Base-by-base conservation (phyloP, 495 filamentous ascomycete species). In the Cryomyces antarcticus region DNA sequence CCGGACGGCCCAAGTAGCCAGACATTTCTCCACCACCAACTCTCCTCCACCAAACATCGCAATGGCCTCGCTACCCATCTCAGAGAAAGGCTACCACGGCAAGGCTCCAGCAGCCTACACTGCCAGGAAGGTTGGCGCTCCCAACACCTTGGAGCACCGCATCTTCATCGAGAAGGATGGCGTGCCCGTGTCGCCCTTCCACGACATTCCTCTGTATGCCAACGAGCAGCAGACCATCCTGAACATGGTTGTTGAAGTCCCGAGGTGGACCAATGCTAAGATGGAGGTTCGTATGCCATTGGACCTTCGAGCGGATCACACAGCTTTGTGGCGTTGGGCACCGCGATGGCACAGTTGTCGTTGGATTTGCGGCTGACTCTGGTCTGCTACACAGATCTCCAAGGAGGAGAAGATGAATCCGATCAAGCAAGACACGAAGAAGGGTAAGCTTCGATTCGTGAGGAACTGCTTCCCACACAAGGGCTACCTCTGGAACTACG, bases 381-480 rank as follows among this genome's bases (percentile, higher is more conserved):
- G 9, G 41, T 46, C 13, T 39, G 31, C 7, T 39, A 2, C 9
- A 41, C 58, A 92, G 83, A 93, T 93, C 68, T 89, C 79, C 68
- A 93, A 94, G 70, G 88, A 96, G 54, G 87, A 95, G 62, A 73
- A 80, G 61, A 80, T 94, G 54, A 93, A 93, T 71, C 87, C 86
- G 60, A 93, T 95, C 65, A 94, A 94, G 75, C 80, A 85, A 63
- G 80, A 85, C 61, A 66, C 72, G 55, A 85, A 85, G 77, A 85
- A 85, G 67, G 80, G 80, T 65, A 85, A 82, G 68, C 87, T 96
- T 47, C 83, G 89, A 52, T 99, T 76, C 61, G 92, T 99, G 62
- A 84, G 89, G 64, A 99, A 99, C 78, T 96, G 89, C 76, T 99
- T 99, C 75, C 89, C 89, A 50, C 92, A 99, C 76, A 94, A 96